Percentiles rank a stretch among this genome's conserved stretches.
These are phyloP conservation scores for Komagataea norvegica DNA, from an alignment of 1,139 yeast genomes.

Conservation along the genomic window DNA sequence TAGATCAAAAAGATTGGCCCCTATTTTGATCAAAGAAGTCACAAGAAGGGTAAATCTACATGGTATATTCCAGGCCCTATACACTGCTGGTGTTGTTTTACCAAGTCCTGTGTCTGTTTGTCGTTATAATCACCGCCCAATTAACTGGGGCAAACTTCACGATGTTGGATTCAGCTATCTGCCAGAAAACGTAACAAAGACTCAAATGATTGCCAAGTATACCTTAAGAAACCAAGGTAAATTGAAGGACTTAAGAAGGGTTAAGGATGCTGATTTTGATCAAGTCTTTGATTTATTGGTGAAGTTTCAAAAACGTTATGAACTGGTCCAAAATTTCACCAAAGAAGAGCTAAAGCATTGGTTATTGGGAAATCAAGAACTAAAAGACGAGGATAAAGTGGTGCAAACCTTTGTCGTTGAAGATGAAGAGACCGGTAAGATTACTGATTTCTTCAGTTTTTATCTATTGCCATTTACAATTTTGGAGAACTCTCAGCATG, in stretches of 20 bases:
- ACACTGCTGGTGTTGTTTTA: constrained; percentile 86
- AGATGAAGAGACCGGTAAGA: constrained; percentile 50
- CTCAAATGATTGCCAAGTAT: constrained; percentile 78
- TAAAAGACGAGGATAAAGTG: constrained; percentile 42
- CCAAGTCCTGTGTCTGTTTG: constrained; percentile 93
- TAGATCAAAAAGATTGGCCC: constrained; percentile 90
- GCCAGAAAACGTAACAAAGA: constrained; percentile 70
- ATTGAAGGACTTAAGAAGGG: constrained; percentile 58
- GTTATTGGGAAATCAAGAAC: constrained; percentile 50
- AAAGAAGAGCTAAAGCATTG: constrained; percentile 78
- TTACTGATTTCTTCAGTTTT: constrained; percentile 87
- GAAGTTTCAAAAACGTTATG: constrained; percentile 64
- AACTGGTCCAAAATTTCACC: constrained; percentile 63
- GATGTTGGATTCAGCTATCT: constrained; percentile 86
- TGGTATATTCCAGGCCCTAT: constrained; percentile 93
- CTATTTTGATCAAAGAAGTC: constrained; percentile 87
- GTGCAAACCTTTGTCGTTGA: constrained; percentile 79
- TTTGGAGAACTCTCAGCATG: constrained; percentile 59
- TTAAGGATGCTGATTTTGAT: constrained; percentile 58
- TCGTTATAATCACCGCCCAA: constrained; percentile 89
- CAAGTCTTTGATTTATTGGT: constrained; percentile 56
- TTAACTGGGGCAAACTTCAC: constrained; percentile 84
- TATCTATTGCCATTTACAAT: constrained; percentile 87
- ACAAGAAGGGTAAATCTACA: constrained; percentile 85
- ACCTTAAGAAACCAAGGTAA: constrained; percentile 61